Evolutionary conservation across 306 rosid genomes (phyloP).

Genomic region (Fragaria nilgerrensis): DNA sequence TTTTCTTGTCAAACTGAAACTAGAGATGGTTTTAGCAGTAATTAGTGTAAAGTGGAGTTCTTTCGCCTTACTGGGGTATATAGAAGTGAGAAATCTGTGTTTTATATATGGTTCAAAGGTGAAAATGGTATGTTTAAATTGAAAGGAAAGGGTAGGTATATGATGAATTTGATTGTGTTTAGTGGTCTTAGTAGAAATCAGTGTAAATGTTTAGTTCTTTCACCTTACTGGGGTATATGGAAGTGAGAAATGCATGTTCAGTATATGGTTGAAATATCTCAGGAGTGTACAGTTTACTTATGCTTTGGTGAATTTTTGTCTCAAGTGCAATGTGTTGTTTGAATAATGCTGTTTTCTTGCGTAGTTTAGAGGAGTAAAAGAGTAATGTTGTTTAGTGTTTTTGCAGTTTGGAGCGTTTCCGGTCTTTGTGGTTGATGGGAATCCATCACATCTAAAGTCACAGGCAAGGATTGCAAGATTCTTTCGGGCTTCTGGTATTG

Average conservation of each 20-base stretch:
- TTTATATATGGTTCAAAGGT: not conserved
- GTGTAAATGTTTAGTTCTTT: not conserved
- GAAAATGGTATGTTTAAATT: not conserved
- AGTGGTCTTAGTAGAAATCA: not conserved
- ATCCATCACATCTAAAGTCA: slow-evolving; percentile 75
- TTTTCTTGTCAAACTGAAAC: not conserved
- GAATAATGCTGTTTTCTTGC: not conserved
- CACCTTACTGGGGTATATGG: not conserved
- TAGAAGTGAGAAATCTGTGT: not conserved
- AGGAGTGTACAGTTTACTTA: not conserved
- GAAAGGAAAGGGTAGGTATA: not conserved
- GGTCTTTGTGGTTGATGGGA: slow-evolving; percentile 80
- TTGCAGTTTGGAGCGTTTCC: slow-evolving; percentile 91
- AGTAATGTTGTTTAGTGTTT: slow-evolving; percentile 17
- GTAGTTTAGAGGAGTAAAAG: not conserved
- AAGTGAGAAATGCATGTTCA: not conserved
- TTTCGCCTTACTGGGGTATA: not conserved
- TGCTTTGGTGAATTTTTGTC: not conserved
- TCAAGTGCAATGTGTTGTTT: not conserved
- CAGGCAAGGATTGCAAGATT: slow-evolving; percentile 64
- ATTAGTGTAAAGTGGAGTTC: not conserved
- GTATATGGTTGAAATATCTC: not conserved
- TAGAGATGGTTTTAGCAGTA: not conserved
- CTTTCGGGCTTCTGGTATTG: slow-evolving; percentile 65
- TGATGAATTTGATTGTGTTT: too few relatives aligned